Conservation (phyloP, 2,329 filamentous ascomycete genomes). For the Colletotrichum lini region DNA sequence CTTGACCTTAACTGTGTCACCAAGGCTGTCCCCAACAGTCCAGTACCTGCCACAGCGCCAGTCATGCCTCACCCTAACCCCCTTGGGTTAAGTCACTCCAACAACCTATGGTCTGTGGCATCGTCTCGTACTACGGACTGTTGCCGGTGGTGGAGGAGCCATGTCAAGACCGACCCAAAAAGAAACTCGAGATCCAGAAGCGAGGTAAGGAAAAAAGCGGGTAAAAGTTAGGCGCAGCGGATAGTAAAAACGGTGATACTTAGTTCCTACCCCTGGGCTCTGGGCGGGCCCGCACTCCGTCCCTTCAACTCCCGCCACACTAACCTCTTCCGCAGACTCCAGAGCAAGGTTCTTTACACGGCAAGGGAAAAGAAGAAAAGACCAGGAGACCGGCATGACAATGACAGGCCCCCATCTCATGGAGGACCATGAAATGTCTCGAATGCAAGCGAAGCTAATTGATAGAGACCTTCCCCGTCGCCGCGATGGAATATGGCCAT, state of each 20-base stretch:
- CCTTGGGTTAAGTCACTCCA: background rate
- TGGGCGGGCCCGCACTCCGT: slow-evolving; percentile 1
- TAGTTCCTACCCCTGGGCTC: slow-evolving; percentile 1
- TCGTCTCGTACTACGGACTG: background rate
- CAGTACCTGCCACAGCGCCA: slow-evolving; percentile 18
- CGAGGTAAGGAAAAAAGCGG: background rate
- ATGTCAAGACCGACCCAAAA: too few relatives aligned
- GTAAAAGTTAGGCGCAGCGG: slow-evolving; percentile 11
- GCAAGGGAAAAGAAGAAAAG: background rate
- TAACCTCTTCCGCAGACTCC: slow-evolving; percentile 15
- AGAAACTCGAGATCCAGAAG: slow-evolving; percentile 1
- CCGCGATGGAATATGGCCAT: too few relatives aligned
- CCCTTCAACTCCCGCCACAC: slow-evolving; percentile 3
- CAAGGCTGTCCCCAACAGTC: background rate
- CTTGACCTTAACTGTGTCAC: background rate
- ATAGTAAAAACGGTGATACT: slow-evolving; percentile 24
- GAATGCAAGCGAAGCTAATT: too few relatives aligned
- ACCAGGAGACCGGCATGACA: slow-evolving; percentile 23
- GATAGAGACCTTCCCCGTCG: too few relatives aligned
- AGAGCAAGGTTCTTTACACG: slow-evolving; percentile 7
- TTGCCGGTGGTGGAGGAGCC: background rate
- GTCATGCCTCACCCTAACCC: slow-evolving; percentile 2
- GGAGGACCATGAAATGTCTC: slow-evolving; percentile 5
- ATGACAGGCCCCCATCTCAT: slow-evolving; percentile 15
- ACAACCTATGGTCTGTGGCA: slow-evolving; percentile 1